These are phyloP conservation scores for Picochlorum sp. DNA, from an alignment of 139 green algal genomes.

Conservation along the genomic window DNA sequence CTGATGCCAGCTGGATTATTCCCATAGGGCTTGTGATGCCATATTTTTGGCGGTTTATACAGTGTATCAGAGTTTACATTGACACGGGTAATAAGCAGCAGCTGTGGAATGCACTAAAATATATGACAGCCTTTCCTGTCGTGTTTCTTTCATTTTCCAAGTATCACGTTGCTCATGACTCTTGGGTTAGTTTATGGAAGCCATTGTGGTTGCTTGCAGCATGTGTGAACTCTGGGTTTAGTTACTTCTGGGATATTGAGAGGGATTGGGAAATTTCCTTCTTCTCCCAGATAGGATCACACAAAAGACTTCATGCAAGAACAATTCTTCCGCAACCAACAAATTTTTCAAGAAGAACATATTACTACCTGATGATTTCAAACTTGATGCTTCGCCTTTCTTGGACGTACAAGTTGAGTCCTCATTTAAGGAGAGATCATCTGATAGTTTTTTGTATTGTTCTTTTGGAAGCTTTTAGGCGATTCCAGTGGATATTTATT, in stretches of 20 bases:
- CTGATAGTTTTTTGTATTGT: conserved; percentile 47
- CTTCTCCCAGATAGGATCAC: conserved; percentile 29
- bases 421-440: conserved; percentile 56
- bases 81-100: conserved; percentile 46
- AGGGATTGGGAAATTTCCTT: conserved; percentile 89
- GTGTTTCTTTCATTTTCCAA: conserved; percentile 72
- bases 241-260: conserved; percentile 94
- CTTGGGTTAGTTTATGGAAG: conserved; percentile 36
- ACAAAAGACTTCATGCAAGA: conserved; percentile 4
- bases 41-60: conserved; percentile 75
- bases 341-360: conserved; percentile 34
- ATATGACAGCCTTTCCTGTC: conserved; percentile 87
- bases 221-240: conserved; percentile 80
- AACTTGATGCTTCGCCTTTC: conserved; percentile 71
- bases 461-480: conserved; percentile 42
- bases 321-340: conserved; percentile 35
- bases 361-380: conserved; percentile 50
- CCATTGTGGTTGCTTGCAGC: conserved; percentile 65
- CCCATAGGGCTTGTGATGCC: conserved; percentile 63
- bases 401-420: conserved; percentile 85
- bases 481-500: conserved; percentile 87
- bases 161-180: conserved; percentile 46
- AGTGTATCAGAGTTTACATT: conserved; percentile 78
- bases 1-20: conserved; percentile 42
- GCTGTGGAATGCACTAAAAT: conserved; percentile 89